Base-by-base conservation (phyloP, 2,329 filamentous ascomycete genomes). In the Fusarium sp. region DNA sequence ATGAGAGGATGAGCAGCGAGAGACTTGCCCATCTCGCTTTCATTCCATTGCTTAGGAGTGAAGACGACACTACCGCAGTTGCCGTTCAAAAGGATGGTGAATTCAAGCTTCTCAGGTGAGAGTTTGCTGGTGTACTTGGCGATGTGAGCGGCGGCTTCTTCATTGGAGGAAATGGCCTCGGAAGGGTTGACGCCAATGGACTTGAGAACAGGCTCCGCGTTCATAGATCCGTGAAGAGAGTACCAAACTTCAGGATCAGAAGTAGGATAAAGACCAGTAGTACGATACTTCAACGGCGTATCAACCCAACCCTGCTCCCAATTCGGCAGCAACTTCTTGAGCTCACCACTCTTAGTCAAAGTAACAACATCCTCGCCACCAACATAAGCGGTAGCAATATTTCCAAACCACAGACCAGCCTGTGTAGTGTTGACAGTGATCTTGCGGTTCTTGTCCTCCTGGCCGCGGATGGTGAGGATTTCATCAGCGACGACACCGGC, bases 201-300 rank as follows among this genome's bases (percentile, higher is more conserved):
- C 27, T 77, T 70, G 2, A 87, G 78, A 0, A 82, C 82, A 3
- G 80, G 58, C n/a, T 79, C 14, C 83, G 84, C 81, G 37, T 84
- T 74, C 46, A 87, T 77, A 1, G 82, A 85, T 7, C 85, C 85
- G 55, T 87, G 84, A 1, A 87, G 77, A 13, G 83, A 83, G 71
- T 85, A 87, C 82, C 82, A 86, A 1, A 81, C 79, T 1, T 78
- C 77, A 0, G 78, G 74, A 34, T 83, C 75, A n/a, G 78, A 81
- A 1, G 85, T 87, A 10, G 81, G 82, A 65, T 86, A 87, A 47
- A 85, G 79, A 3, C 79, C 82, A 3, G 66, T 68, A 4, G 66
- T 60, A 4, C 66, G 61, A 13, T 66, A 66, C 16, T 66, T 66
- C 8, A 66, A 42, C 5, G 61, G 63, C 2, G 63, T 66, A 3